Percentiles rank a stretch among this genome's conserved stretches.
These are phyloP conservation scores for Boletus speciosus DNA, from an alignment of 768 basidiomycete genomes.

Conservation along the genomic window DNA sequence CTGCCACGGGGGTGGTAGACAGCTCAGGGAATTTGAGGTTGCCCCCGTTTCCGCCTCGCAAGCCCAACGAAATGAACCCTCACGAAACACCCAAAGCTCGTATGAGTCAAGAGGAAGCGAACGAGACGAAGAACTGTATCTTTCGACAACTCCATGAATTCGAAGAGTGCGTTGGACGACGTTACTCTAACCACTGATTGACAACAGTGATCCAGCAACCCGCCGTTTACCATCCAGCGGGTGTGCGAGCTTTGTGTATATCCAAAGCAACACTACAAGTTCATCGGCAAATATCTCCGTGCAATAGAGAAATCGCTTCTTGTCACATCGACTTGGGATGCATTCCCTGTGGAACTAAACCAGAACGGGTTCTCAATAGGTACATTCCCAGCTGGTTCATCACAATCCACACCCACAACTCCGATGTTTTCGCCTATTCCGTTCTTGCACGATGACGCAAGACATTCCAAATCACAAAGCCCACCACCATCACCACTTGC, in stretches of 20 bases:
- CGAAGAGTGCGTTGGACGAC: slow-evolving; percentile 52
- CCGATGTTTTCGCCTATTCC: slow-evolving; percentile 87
- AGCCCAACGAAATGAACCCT: slow-evolving; percentile 44
- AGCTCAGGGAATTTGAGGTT: slow-evolving; percentile 59
- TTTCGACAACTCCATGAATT: slow-evolving; percentile 69
- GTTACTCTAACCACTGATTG: slow-evolving; percentile 1
- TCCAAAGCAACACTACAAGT: slow-evolving; percentile 69
- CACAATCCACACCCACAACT: slow-evolving; percentile 63
- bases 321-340: slow-evolving; percentile 76
- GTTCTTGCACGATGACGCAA: slow-evolving; percentile 80
- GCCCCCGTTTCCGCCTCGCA: slow-evolving; percentile 69
- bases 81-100: slow-evolving; percentile 54
- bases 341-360: slow-evolving; percentile 52
- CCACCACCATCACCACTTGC: slow-evolving; percentile 73
- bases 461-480: slow-evolving; percentile 74
- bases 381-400: slow-evolving; percentile 41
- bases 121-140: slow-evolving; percentile 51
- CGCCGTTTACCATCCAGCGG: slow-evolving; percentile 89
- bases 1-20: slow-evolving; percentile 32
- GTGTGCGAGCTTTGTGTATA: slow-evolving; percentile 75
- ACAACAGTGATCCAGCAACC: slow-evolving; percentile 35
- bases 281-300: slow-evolving; percentile 82
- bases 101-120: slow-evolving; percentile 61
- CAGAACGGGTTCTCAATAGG: slow-evolving; percentile 27
- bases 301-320: slow-evolving; percentile 80